These are phyloP conservation scores for Nannizzia gypsea DNA, from an alignment of 2,329 filamentous ascomycete genomes.

Conservation along the genomic window DNA sequence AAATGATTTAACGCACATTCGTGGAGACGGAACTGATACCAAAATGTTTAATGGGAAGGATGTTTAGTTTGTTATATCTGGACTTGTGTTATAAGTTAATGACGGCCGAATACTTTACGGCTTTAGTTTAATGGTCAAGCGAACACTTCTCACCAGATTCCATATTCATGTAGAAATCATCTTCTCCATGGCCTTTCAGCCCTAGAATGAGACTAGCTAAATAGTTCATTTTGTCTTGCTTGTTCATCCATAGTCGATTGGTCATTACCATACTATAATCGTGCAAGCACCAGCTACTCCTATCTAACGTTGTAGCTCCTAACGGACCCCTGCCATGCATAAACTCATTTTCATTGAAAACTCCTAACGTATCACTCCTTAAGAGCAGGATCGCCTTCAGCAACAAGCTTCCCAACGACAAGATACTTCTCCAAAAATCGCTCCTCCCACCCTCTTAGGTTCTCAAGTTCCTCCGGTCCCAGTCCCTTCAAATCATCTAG, in stretches of 20 bases:
- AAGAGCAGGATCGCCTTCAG: slow-evolving; percentile 42
- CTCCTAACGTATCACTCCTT: slow-evolving; percentile 11
- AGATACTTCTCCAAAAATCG: slow-evolving; percentile 88
- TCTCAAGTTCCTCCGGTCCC: slow-evolving; percentile 64
- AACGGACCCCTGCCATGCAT: neutral
- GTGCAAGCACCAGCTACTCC: neutral
- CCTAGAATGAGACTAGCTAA: no score
- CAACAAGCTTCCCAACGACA: slow-evolving; percentile 77
- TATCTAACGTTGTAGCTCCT: neutral
- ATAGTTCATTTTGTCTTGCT: no score
- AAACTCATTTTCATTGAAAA: neutral
- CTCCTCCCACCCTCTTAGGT: slow-evolving; percentile 83
- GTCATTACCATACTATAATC: neutral
- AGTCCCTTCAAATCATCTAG: slow-evolving; percentile 66
- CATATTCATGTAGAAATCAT: neutral
- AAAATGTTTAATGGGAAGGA: neutral
- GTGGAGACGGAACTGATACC: neutral
- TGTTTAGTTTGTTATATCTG: neutral
- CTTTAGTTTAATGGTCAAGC: neutral
- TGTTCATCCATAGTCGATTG: neutral
- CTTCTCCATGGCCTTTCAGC: no score
- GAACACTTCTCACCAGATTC: neutral
- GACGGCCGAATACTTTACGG: neutral
- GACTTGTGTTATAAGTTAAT: neutral
- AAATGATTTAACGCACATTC: neutral